Percentiles rank a stretch among this genome's conserved stretches.
phyloP scores from a whole-genome alignment of 495 filamentous ascomycete genomes.

The Talaromyces nanjingensis region DNA sequence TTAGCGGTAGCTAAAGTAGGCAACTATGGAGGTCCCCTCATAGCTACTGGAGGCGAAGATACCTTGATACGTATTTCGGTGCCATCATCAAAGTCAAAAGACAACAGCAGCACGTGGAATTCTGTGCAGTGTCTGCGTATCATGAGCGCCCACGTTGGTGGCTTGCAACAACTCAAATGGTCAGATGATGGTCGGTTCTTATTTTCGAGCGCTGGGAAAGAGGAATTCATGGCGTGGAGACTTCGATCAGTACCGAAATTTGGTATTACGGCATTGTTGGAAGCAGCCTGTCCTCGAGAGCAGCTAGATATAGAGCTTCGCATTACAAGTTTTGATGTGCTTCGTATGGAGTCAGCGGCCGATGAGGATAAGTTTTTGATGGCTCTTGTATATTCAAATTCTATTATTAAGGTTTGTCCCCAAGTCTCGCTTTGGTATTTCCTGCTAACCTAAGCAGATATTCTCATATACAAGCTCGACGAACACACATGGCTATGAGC shows the following conservation, averaged over 20 bases:
- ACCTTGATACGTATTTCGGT: slow-evolving; percentile 65
- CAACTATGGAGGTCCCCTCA: slow-evolving; percentile 13
- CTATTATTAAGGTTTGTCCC: slow-evolving; percentile 50
- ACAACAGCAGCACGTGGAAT: slow-evolving; percentile 9
- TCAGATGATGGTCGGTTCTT: slow-evolving; percentile 56
- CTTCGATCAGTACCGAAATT: slow-evolving; percentile 46
- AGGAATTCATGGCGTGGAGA: slow-evolving; percentile 85
- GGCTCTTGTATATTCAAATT: slow-evolving; percentile 71
- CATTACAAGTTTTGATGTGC: slow-evolving; percentile 64
- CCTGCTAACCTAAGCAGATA: slow-evolving; percentile 21
- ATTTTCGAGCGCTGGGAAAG: slow-evolving; percentile 76
- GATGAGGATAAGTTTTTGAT: slow-evolving; percentile 39
- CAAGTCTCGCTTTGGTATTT: neutral
- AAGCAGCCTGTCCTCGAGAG: slow-evolving; percentile 52
- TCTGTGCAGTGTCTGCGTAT: slow-evolving; percentile 47
- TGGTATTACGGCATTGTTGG: slow-evolving; percentile 53
- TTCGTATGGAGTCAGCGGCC: slow-evolving; percentile 28
- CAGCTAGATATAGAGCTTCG: slow-evolving; percentile 63
- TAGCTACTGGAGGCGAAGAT: slow-evolving; percentile 88
- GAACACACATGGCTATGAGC: slow-evolving; percentile 35
- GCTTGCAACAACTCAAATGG: slow-evolving; percentile 78
- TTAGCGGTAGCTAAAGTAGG: slow-evolving; percentile 42
- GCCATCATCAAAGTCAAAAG: neutral
- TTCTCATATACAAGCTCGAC: slow-evolving; percentile 49
- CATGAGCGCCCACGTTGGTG: slow-evolving; percentile 68